phyloP scores from a whole-genome alignment of 345 rosid genomes.

The Turnera subulata region DNA sequence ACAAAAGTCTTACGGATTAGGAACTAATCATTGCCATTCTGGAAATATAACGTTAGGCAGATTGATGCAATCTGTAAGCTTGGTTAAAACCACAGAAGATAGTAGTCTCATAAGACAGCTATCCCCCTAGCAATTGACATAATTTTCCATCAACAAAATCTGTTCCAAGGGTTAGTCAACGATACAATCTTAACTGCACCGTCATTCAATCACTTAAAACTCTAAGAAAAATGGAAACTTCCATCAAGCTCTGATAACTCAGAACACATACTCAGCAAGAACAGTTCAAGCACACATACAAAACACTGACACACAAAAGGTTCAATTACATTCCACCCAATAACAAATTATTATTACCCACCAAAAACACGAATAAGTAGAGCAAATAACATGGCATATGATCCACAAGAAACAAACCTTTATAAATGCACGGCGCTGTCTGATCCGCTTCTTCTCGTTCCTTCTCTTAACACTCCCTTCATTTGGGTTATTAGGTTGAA shows the following conservation, averaged over 20 bases:
- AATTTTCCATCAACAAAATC: not conserved
- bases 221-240: not conserved
- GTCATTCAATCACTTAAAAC: not conserved
- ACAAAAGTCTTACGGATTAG: no score
- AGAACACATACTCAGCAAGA: no score
- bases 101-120: no score
- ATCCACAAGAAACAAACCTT: slow-evolving; percentile 32
- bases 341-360: not conserved
- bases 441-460: slow-evolving; percentile 78
- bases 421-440: slow-evolving; percentile 57
- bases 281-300: no score
- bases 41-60: no score
- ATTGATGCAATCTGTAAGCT: no score
- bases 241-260: not conserved
- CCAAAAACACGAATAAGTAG: not conserved
- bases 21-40: no score
- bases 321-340: not conserved
- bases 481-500: slow-evolving; percentile 73
- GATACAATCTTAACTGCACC: not conserved
- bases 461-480: slow-evolving; percentile 71
- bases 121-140: not conserved
- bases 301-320: not conserved
- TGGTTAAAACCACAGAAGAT: no score
- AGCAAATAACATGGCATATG: not conserved
- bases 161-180: not conserved